Conservation (phyloP, 1,284 basidiomycete genomes). For the Pseudozyma tsukubaensis region DNA sequence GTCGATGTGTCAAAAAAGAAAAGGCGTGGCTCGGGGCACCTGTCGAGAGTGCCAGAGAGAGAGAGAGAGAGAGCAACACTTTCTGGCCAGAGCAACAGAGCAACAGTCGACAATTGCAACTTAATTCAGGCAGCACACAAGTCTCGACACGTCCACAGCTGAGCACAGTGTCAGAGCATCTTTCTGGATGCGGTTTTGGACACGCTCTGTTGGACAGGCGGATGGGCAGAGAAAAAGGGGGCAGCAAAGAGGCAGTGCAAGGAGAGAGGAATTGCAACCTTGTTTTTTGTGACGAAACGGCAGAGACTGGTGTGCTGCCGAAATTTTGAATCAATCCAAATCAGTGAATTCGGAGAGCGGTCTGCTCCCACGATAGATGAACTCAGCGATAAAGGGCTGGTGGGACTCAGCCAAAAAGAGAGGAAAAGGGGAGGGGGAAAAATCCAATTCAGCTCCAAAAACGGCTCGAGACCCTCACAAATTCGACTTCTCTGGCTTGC, state of each 20-base stretch:
- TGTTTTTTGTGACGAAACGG: not conserved
- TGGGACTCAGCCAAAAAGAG: not conserved
- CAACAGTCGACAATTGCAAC: not conserved
- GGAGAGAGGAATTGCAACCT: slow-evolving; percentile 26
- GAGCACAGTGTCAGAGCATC: not conserved
- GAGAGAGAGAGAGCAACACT: slow-evolving; percentile 22
- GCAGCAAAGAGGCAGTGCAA: slow-evolving; percentile 16
- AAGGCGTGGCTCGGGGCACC: slow-evolving; percentile 14
- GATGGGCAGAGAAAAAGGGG: not conserved
- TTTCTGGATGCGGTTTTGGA: slow-evolving; percentile 27
- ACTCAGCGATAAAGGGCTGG: not conserved
- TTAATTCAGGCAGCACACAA: slow-evolving; percentile 23
- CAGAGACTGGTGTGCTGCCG: not conserved
- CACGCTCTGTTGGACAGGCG: slow-evolving; percentile 15
- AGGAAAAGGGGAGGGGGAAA: not conserved
- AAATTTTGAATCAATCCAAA: not conserved
- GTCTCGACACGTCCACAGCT: slow-evolving; percentile 9
- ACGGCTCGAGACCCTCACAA: slow-evolving; percentile 1
- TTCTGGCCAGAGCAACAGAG: not conserved
- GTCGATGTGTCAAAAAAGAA: too few species aligned
- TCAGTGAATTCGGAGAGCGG: not conserved
- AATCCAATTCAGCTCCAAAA: not conserved
- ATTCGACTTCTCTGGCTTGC: not conserved
- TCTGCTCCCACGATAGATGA: not conserved
- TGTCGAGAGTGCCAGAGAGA: too few species aligned